These are phyloP conservation scores for Colletotrichum sp. DNA, from an alignment of 2,329 filamentous ascomycete genomes.

Conservation along the genomic window DNA sequence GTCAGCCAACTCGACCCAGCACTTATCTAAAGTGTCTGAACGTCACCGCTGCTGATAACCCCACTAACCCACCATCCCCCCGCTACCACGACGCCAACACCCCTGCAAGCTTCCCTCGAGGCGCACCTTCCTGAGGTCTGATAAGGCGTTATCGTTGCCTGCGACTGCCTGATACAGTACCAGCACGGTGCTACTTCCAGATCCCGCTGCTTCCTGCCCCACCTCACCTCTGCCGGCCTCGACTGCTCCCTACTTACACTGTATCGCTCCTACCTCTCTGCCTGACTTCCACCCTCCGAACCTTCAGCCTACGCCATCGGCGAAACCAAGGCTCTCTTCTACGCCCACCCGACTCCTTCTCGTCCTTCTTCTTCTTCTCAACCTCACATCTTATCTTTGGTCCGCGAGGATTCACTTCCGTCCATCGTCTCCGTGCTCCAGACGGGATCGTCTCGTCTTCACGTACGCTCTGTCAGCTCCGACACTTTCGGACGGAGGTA, in stretches of 20 bases:
- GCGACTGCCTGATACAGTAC: conserved; percentile 22
- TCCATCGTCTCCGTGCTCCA: background rate
- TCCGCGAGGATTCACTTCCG: background rate
- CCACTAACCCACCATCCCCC: conserved; percentile 3
- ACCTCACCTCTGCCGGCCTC: background rate
- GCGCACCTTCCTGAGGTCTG: background rate
- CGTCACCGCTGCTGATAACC: conserved; percentile 7
- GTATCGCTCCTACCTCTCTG: background rate
- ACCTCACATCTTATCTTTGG: background rate
- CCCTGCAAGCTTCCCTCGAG: conserved; percentile 3
- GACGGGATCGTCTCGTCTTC: background rate
- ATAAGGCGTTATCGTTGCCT: conserved; percentile 33
- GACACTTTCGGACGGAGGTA: conserved; percentile 9
- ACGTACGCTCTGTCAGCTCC: background rate
- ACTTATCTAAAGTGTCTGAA: background rate
- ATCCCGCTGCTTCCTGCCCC: background rate
- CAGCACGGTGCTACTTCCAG: conserved; percentile 21
- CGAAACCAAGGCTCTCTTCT: background rate
- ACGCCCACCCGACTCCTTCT: background rate
- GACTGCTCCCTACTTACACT: conserved; percentile 9
- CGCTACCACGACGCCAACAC: background rate
- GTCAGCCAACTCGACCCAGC: background rate
- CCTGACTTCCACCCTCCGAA: conserved; percentile 2
- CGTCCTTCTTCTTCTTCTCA: background rate
- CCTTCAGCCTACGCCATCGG: background rate